A percentile compares a stretch with the other conserved stretches of the same genome.
phyloP scores from a whole-genome alignment of 148 eudicot species.

The Rhododendron kiyosumense region DNA sequence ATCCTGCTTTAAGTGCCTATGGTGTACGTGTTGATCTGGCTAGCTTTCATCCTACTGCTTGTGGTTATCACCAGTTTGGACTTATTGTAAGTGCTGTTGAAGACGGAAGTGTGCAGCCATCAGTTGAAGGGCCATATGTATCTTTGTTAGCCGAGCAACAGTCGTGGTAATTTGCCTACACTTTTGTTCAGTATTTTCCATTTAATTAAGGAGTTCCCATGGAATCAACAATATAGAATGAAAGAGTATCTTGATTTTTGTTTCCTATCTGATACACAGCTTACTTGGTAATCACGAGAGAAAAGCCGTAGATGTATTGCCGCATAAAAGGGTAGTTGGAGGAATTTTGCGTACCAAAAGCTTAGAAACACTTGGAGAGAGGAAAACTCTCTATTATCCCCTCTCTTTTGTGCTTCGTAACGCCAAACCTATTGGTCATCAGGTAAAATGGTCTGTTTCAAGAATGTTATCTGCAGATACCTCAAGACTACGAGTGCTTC shows the following conservation, averaged over 20 bases:
- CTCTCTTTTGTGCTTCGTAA: constrained; percentile 54
- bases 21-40: constrained; percentile 73
- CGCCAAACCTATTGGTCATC: constrained; percentile 77
- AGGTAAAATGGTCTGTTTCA: constrained; percentile 38
- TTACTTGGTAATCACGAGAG: constrained; percentile 33
- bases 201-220: background rate
- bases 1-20: constrained; percentile 52
- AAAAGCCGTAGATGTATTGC: constrained; percentile 33
- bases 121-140: constrained; percentile 25
- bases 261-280: constrained; percentile 27
- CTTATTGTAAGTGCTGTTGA: constrained; percentile 47
- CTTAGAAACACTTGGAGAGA: constrained; percentile 47
- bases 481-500: background rate
- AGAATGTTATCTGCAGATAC: background rate
- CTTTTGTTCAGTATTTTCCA: background rate
- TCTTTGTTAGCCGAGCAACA: constrained; percentile 33
- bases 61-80: constrained; percentile 84
- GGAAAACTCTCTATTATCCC: constrained; percentile 35
- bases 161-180: constrained; percentile 32
- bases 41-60: constrained; percentile 68
- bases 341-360: constrained; percentile 46
- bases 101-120: constrained; percentile 30
- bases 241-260: constrained; percentile 6
- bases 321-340: constrained; percentile 46
- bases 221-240: background rate